phyloP scores from a whole-genome alignment of 768 basidiomycete species.

The Strobilomyces echinocephalus region DNA sequence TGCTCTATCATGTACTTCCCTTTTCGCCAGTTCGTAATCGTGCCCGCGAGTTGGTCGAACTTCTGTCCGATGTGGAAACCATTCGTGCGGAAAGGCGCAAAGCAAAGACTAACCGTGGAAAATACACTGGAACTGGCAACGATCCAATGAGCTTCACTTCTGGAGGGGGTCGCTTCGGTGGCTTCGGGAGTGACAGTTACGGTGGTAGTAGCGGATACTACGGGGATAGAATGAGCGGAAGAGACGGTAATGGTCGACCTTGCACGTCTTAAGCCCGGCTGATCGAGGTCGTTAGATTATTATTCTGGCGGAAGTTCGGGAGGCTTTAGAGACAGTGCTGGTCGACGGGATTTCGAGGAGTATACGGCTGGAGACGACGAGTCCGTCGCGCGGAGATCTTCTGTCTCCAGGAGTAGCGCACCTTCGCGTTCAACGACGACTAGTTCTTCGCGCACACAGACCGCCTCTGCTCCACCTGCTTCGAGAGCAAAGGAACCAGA shows the following conservation, averaged over 20 bases:
- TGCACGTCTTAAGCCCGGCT: constrained; percentile 3
- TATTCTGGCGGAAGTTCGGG: constrained; percentile 44
- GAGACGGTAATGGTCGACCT: constrained; percentile 31
- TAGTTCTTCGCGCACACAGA: constrained; percentile 34
- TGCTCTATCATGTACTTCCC: neutral
- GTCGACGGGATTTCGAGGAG: constrained; percentile 74
- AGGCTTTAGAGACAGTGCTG: constrained; percentile 55
- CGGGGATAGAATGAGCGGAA: constrained; percentile 39
- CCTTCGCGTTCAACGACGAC: constrained; percentile 31
- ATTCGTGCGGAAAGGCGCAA: constrained; percentile 87
- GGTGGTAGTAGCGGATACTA: constrained; percentile 38
- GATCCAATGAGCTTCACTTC: constrained; percentile 67
- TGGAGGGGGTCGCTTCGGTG: constrained; percentile 58
- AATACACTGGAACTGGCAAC: constrained; percentile 84
- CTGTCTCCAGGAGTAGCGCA: constrained; percentile 30
- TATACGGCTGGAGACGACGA: constrained; percentile 97
- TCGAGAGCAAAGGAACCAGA: constrained; percentile 44
- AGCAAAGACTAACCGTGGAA: constrained; percentile 85
- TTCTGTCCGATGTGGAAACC: constrained; percentile 85
- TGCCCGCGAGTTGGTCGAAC: constrained; percentile 85
- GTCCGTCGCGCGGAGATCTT: constrained; percentile 35
- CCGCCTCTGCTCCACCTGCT: constrained; percentile 26
- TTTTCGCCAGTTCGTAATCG: constrained; percentile 79
- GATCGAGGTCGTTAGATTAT: constrained; percentile 26
- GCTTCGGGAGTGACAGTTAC: constrained; percentile 58